Base-by-base conservation (phyloP, 805 yeast species). In the Hemisphaericaspora nanyangensis region DNA sequence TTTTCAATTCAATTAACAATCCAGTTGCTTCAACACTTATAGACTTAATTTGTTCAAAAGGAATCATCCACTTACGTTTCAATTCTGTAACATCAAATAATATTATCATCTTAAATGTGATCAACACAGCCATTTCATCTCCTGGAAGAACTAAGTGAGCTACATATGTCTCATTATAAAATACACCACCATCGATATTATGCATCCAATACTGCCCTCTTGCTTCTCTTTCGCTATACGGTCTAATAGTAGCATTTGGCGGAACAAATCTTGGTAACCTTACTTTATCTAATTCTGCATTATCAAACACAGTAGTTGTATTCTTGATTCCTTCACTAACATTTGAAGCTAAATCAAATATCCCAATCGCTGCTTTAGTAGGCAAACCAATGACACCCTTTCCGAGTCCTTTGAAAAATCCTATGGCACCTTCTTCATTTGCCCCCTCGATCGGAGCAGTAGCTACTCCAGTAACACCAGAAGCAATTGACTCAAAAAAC, bases 181-280 rank as follows among this genome's bases (percentile, higher is more conserved):
- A 87, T 25, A 76, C 65, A 1, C 97, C 97, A 31, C 95, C 95
- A 51, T 84, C 84, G 17, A 86, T 77, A 6, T 80, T 70, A 61
- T 87, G 90, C 44, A 93, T 69, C 93, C 97, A 87, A 53, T 74
- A 85, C 58, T 91, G 97, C 6, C 99, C 99, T 50, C 89, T 93
- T 0, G 98, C 84, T 47, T 88, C 96, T 40, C 95, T 71, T 44
- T 79, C 78, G 17, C 82, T 76, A 58, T 76, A 93, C 1, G 91
- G 83, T 25, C 80, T 70, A n/a, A 91, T 75, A 1, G 87, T 71
- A 11, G 83, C 78, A 56, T 86, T 91, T 38, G 72, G 74, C 8
- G 81, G 72, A 29, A 95, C 72, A 45, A 72, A 80, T 31, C 99
- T 68, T 2, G 99, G 95, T 33, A 91, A 70, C 43, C 99, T 75